Percentiles rank a stretch among this genome's conserved stretches.
These are phyloP conservation scores for Epithemia pelagica DNA, from an alignment of 108 stramenopile genomes.

Conservation along the genomic window DNA sequence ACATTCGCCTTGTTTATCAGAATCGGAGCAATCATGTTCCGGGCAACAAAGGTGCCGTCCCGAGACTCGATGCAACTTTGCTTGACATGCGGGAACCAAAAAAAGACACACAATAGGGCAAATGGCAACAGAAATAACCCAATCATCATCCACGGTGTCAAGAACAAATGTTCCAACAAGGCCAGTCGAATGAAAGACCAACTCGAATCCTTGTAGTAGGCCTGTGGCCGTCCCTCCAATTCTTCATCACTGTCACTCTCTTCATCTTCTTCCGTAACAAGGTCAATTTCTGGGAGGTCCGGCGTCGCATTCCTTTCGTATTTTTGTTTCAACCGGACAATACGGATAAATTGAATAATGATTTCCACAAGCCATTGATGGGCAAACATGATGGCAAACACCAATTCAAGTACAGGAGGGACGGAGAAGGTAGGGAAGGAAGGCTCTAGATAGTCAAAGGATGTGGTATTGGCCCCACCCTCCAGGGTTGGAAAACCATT, in stretches of 20 bases:
- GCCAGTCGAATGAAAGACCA: slow-evolving; percentile 7
- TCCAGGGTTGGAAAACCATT: neutral
- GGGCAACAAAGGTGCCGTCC: slow-evolving; percentile 36
- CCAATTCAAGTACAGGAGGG: slow-evolving; percentile 9
- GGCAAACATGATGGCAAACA: slow-evolving; percentile 7
- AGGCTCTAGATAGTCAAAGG: slow-evolving; percentile 26
- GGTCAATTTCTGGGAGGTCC: slow-evolving; percentile 28
- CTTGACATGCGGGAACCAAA: slow-evolving; percentile 32
- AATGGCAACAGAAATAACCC: slow-evolving; percentile 12
- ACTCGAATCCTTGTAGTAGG: slow-evolving; percentile 1
- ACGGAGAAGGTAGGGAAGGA: slow-evolving; percentile 20
- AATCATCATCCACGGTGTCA: slow-evolving; percentile 16
- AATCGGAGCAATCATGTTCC: slow-evolving; percentile 25
- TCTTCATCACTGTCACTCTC: slow-evolving; percentile 8
- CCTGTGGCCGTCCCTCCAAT: slow-evolving; percentile 2
- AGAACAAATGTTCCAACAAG: slow-evolving; percentile 10
- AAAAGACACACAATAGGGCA: slow-evolving; percentile 2
- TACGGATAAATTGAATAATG: slow-evolving; percentile 28
- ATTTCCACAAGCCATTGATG: slow-evolving; percentile 32
- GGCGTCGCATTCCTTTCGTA: slow-evolving; percentile 21
- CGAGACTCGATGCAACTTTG: slow-evolving; percentile 23
- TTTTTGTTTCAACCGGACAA: slow-evolving; percentile 21
- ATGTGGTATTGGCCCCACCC: slow-evolving; percentile 15
- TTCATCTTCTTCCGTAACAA: slow-evolving; percentile 8
- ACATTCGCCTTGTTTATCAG: slow-evolving; percentile 28